Percentiles rank a stretch among this genome's conserved stretches.
Evolutionary conservation across 306 rosid species (phyloP).

Genomic region (Biancaea sappan): DNA sequence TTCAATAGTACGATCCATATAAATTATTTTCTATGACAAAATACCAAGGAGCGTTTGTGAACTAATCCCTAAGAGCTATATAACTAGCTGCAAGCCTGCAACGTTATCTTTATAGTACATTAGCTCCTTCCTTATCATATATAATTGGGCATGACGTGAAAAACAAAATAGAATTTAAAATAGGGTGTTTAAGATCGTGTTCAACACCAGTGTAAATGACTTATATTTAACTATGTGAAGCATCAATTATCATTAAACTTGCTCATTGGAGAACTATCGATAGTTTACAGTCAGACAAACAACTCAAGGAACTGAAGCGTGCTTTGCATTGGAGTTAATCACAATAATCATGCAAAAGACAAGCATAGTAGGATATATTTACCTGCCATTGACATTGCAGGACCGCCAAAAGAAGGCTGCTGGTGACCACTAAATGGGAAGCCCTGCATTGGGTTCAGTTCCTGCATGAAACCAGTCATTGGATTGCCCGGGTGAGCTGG

Average conservation of each 20-base stretch:
- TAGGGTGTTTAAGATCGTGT: background rate
- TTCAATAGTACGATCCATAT: too few species aligned
- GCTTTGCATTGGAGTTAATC: too few species aligned
- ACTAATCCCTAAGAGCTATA: too few species aligned
- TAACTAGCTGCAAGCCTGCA: too few species aligned
- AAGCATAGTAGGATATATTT: conserved; percentile 18
- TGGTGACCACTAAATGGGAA: conserved; percentile 66
- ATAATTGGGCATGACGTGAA: too few species aligned
- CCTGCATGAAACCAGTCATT: conserved; percentile 62
- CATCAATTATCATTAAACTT: background rate
- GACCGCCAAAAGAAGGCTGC: conserved; percentile 63
- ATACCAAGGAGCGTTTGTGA: too few species aligned
- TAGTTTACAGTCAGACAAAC: background rate
- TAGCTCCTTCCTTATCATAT: too few species aligned
- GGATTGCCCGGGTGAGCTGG: conserved; percentile 61
- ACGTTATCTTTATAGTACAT: too few species aligned
- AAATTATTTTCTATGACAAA: too few species aligned
- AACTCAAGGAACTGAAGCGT: background rate
- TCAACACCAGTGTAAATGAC: background rate
- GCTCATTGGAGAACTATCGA: background rate
- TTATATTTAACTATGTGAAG: background rate
- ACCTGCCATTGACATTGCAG: conserved; percentile 76
- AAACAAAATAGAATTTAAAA: background rate
- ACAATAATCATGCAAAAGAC: background rate
- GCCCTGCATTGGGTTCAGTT: conserved; percentile 63